A percentile compares a stretch with the other conserved stretches of the same genome.
These are phyloP conservation scores for Populus hybrid DNA, from an alignment of 441 rosid genomes.

Conservation along the genomic window DNA sequence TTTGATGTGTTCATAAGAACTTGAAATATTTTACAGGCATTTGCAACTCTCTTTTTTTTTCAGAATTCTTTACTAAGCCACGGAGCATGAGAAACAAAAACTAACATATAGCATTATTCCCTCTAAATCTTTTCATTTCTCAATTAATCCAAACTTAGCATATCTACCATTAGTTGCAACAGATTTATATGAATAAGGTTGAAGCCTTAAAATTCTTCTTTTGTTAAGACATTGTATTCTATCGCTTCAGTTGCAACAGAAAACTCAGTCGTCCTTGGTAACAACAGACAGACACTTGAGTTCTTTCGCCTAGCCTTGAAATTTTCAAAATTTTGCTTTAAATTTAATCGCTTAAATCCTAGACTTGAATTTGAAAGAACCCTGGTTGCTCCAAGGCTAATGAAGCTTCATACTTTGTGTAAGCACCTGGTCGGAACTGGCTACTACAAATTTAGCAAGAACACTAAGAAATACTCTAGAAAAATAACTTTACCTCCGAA, in stretches of 20 bases:
- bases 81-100: neutral
- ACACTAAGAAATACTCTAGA: neutral
- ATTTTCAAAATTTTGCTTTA: too few species aligned
- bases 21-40: neutral
- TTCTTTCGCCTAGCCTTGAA: too few species aligned
- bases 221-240: too few species aligned
- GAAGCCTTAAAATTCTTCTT: too few species aligned
- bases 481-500: slow-evolving; percentile 59
- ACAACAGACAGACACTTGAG: too few species aligned
- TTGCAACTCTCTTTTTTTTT: neutral
- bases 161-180: neutral
- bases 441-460: neutral
- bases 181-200: too few species aligned
- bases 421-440: neutral
- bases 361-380: too few species aligned
- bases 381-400: too few species aligned
- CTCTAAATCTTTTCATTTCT: neutral
- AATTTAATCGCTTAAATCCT: neutral
- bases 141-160: neutral
- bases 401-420: neutral
- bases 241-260: too few species aligned
- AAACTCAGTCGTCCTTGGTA: too few species aligned
- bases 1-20: neutral
- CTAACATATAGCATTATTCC: too few species aligned
- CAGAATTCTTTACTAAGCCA: neutral